Conservation (phyloP, 257 asterid genomes). For the Prunella vulgaris region DNA sequence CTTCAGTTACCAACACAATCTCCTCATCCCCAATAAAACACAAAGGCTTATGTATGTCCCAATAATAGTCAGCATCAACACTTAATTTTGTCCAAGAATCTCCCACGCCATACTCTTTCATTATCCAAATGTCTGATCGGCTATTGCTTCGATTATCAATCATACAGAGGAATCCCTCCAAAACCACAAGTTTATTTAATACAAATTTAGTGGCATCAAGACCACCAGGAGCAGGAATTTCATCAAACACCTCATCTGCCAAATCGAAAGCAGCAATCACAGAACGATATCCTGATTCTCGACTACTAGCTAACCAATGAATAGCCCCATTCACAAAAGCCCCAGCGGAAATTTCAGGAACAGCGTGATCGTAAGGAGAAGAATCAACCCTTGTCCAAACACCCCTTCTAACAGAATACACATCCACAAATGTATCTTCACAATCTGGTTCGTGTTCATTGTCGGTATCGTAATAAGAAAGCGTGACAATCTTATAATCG, state of each 20-base stretch:
- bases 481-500: neutral
- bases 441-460: neutral
- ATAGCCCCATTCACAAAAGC: slow-evolving; percentile 1
- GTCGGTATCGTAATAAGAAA: neutral
- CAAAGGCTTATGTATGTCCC: neutral
- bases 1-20: neutral
- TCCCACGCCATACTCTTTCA: neutral
- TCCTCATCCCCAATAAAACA: neutral
- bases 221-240: neutral
- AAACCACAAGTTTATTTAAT: neutral
- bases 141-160: neutral
- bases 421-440: neutral
- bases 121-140: neutral
- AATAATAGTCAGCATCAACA: neutral
- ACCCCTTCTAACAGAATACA: neutral
- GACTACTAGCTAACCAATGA: neutral
- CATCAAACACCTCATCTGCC: neutral
- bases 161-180: neutral
- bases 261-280: neutral
- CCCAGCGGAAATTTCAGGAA: neutral
- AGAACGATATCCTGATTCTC: neutral
- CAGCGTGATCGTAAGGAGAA: neutral
- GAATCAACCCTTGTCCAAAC: neutral
- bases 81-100: neutral
- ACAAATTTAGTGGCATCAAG: neutral